Evolutionary conservation across 1,284 basidiomycete genomes (phyloP), one percentile per base, ranked within the genome.

Genomic region (Vanrija humicola): DNA sequence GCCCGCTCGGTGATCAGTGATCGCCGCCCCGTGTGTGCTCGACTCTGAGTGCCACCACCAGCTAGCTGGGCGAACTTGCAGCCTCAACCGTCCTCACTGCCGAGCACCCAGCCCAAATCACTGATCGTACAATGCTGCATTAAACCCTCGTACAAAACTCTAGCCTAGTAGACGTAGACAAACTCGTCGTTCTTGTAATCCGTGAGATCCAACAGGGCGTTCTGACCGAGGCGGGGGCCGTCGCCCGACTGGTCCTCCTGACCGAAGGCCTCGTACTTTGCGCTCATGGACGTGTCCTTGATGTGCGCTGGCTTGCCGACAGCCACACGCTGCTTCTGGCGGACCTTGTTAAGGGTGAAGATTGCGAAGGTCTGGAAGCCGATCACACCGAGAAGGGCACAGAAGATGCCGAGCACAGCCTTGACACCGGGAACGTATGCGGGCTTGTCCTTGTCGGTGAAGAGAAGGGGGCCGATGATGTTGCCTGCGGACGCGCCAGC

Each of bases 371-470:
- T 62, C 29, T 69, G 68, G 16, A 67, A n/a, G 15, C 50, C 72
- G 54, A 75, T 58, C 38, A 66, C 45, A 29, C 29, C 65, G 46
- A 74, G 46, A 6, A 69, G 61, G 7, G 66, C 70, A 56, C 66
- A 63, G 57, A 77, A 77, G 58, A 75, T 65, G 53, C 62, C 66
- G 48, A 77, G 58, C 26, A 67, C 66, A n/a, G 67, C 65, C 44
- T 60, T 59, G 29, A 75, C 52, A 49, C 76, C 76, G 8, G 69
- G 68, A 43, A 67, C 46, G 64, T 76, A 77, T 48, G 61, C 59
- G 0, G 71, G 71, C 46, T 62, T 62, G 60, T 78, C 74, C 42
- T 69, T 64, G 40, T 66, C 50, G 25, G 70, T 68, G 67, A 76
- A 76, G 9, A 76, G 63, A 25, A 66, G 64, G 15, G 66, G 65